These are phyloP conservation scores for Bipolaris zeicola DNA, from an alignment of 2,329 filamentous ascomycete species.

Conservation along the genomic window DNA sequence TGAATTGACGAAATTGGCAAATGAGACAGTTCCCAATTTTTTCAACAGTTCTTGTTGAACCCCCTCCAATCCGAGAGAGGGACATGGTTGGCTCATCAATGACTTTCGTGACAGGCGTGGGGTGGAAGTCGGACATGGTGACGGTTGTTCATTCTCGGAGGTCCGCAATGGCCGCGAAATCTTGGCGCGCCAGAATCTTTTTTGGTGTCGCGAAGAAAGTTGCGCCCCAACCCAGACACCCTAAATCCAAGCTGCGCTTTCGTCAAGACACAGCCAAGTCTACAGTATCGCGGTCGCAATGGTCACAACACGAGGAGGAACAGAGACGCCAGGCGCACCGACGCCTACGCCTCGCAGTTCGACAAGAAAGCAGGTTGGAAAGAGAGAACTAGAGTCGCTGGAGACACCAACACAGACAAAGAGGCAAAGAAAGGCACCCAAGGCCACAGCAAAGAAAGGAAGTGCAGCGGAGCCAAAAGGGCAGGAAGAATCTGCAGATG, in stretches of 20 bases:
- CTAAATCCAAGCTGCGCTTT: constrained; percentile 35
- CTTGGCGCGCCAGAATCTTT: constrained; percentile 29
- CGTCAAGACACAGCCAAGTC: constrained; percentile 10
- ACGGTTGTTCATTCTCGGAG: constrained; percentile 14
- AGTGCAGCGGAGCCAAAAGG: background rate
- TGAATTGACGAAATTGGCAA: constrained; percentile 25
- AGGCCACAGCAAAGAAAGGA: constrained; percentile 17
- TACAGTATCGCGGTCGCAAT: constrained; percentile 26
- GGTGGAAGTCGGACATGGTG: background rate
- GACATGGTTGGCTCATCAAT: constrained; percentile 24
- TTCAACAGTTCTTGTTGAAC: constrained; percentile 12
- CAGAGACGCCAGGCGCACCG: constrained; percentile 31
- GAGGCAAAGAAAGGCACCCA: constrained; percentile 32
- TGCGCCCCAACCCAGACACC: constrained; percentile 14
- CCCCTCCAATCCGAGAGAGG: constrained; percentile 17
- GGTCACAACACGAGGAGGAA: constrained; percentile 45
- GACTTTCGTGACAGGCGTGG: background rate
- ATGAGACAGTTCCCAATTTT: constrained; percentile 22
- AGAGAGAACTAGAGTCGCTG: constrained; percentile 38
- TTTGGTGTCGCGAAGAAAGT: constrained; percentile 27
- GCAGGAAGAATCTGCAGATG: constrained; percentile 7
- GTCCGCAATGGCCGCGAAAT: constrained; percentile 32
- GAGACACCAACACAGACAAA: constrained; percentile 39
- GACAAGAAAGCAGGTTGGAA: constrained; percentile 29
- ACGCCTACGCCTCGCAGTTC: constrained; percentile 34